A percentile compares a stretch with the other conserved stretches of the same genome.
These are phyloP conservation scores for Saprolegnia parasitica DNA, from an alignment of 352 stramenopile species.

Conservation along the genomic window DNA sequence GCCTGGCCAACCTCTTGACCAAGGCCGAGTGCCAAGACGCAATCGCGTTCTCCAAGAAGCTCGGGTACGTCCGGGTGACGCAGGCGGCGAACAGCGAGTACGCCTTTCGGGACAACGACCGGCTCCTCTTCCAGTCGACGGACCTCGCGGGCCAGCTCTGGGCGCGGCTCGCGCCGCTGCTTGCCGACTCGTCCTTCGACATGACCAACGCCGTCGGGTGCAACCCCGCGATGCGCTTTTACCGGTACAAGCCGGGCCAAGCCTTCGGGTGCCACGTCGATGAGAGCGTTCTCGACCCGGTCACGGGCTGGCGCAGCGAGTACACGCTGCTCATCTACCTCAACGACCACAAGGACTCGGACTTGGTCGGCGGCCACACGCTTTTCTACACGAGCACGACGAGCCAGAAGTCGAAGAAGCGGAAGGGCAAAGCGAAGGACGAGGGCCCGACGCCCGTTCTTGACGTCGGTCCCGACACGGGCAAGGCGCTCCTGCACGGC, in stretches of 20 bases:
- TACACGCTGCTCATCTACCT: constrained; percentile 82
- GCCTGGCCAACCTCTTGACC: constrained; percentile 58
- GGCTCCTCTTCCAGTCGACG: constrained; percentile 55
- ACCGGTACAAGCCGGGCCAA: constrained; percentile 63
- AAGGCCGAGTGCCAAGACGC: constrained; percentile 54
- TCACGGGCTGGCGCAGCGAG: constrained; percentile 64
- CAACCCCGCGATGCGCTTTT: constrained; percentile 73
- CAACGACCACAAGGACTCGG: constrained; percentile 68
- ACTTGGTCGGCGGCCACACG: constrained; percentile 57
- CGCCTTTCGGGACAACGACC: constrained; percentile 73
- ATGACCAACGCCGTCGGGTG: constrained; percentile 58
- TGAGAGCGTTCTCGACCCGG: constrained; percentile 71
- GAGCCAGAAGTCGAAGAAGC: constrained; percentile 16
- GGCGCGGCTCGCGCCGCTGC: constrained; percentile 44
- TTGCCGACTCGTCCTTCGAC: constrained; percentile 55
- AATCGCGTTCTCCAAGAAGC: constrained; percentile 47
- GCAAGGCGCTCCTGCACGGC: constrained; percentile 63
- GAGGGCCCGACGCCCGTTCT: constrained; percentile 35
- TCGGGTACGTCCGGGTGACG: constrained; percentile 63
- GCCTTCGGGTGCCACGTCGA: constrained; percentile 79
- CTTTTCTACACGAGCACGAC: constrained; percentile 64
- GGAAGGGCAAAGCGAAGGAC: constrained; percentile 37
- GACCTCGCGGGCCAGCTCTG: constrained; percentile 64
- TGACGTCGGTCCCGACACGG: constrained; percentile 54
- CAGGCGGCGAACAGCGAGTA: constrained; percentile 59